Evolutionary conservation across 2,329 filamentous ascomycete genomes (phyloP).

Genomic region (Cladobotryum protrusum): DNA sequence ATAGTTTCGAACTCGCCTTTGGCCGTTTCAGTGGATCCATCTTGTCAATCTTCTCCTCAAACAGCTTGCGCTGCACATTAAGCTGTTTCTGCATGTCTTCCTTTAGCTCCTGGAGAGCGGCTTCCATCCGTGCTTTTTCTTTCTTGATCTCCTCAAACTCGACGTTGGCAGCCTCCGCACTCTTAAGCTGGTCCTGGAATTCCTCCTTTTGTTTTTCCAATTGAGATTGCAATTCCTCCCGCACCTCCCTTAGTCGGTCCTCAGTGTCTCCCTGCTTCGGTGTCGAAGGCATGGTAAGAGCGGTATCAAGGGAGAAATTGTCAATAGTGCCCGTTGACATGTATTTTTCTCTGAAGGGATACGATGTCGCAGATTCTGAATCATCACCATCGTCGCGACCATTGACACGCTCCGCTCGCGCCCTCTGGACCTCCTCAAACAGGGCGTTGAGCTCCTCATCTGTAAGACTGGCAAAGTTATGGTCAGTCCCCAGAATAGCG

Average conservation of each 20-base stretch:
- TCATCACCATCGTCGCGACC: constrained; percentile 80
- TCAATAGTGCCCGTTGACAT: constrained; percentile 91
- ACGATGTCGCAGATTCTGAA: constrained; percentile 81
- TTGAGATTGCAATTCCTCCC: constrained; percentile 77
- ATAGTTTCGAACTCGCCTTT: constrained; percentile 57
- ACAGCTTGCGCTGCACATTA: constrained; percentile 74
- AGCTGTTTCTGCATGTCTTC: constrained; percentile 85
- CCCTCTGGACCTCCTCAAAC: constrained; percentile 89
- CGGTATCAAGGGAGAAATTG: constrained; percentile 92
- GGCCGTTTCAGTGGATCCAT: constrained; percentile 58
- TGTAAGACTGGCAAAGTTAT: constrained; percentile 81
- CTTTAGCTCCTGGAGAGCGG: constrained; percentile 69
- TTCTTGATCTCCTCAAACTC: constrained; percentile 78
- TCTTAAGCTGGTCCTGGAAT: constrained; percentile 70
- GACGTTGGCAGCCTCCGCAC: constrained; percentile 65
- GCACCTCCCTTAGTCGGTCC: constrained; percentile 64
- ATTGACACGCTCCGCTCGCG: constrained; percentile 68
- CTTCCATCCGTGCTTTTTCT: constrained; percentile 81
- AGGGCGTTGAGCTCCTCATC: constrained; percentile 92
- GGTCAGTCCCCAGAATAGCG: constrained; percentile 81
- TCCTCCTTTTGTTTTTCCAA: constrained; percentile 80
- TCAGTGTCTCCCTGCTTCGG: constrained; percentile 73
- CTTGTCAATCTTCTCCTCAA: constrained; percentile 76
- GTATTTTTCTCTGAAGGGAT: constrained; percentile 87
- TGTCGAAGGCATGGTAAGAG: constrained; percentile 88